Conservation (phyloP, 805 yeast species). For the Priceomyces castillae region DNA sequence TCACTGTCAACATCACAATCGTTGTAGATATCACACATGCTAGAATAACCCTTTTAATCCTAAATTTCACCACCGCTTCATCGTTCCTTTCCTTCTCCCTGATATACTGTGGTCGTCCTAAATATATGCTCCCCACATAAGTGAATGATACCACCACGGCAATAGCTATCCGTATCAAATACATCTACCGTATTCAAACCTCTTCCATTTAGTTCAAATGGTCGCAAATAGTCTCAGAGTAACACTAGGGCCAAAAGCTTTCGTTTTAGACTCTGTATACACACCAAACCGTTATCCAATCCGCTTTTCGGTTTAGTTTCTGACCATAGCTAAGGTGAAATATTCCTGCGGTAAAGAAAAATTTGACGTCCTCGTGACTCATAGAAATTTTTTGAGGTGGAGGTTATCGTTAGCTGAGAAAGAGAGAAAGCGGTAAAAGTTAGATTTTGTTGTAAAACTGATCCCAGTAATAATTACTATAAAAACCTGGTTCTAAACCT, state of each 20-base stretch:
- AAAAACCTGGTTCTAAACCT: background rate
- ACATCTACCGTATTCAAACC: background rate
- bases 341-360: background rate
- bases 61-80: constrained; percentile 37
- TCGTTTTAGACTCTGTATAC: too few relatives aligned
- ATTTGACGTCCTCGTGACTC: constrained; percentile 3
- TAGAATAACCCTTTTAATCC: constrained; percentile 36
- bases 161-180: constrained; percentile 8
- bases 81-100: constrained; percentile 38
- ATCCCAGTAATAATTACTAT: background rate
- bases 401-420: background rate
- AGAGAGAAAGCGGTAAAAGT: background rate
- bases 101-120: constrained; percentile 21
- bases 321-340: background rate
- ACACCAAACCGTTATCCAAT: background rate
- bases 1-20: constrained; percentile 29
- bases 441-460: background rate
- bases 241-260: too few relatives aligned
- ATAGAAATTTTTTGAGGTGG: constrained; percentile 1
- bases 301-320: background rate
- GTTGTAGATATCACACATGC: constrained; percentile 30
- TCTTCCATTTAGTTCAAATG: too few relatives aligned
- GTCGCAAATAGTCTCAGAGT: too few relatives aligned
- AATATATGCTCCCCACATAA: constrained; percentile 46
- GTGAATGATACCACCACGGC: constrained; percentile 38